phyloP scores from a whole-genome alignment of 441 rosid genomes.

The Gossypium davidsonii region DNA sequence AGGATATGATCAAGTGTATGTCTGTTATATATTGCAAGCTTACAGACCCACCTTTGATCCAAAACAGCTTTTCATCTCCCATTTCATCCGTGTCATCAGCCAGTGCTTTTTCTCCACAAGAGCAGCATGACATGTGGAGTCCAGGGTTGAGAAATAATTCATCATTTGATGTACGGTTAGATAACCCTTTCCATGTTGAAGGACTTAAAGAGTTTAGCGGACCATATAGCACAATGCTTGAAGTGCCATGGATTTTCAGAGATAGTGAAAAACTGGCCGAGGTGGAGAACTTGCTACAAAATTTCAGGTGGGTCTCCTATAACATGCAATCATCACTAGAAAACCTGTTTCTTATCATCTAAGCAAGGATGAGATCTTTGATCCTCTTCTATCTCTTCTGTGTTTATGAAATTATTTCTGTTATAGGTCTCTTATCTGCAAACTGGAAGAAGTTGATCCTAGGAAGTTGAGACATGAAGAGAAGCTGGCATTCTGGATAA shows the following conservation, averaged over 20 bases:
- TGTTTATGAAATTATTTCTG: constrained; percentile 16
- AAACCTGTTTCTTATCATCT: neutral
- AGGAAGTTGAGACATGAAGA: constrained; percentile 70
- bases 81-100: constrained; percentile 67
- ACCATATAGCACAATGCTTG: constrained; percentile 76
- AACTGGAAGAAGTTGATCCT: constrained; percentile 70
- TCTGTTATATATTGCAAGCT: constrained; percentile 81
- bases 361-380: neutral
- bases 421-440: constrained; percentile 66
- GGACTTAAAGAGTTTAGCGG: constrained; percentile 84
- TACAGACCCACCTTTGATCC: constrained; percentile 62
- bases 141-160: constrained; percentile 72
- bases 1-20: constrained; percentile 91
- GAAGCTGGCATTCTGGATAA: constrained; percentile 94
- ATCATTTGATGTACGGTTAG: constrained; percentile 67
- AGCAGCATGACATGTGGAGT: constrained; percentile 74
- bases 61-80: constrained; percentile 64
- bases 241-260: constrained; percentile 72
- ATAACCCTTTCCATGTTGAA: constrained; percentile 78
- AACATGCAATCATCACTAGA: neutral
- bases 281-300: constrained; percentile 64
- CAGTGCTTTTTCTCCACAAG: constrained; percentile 62
- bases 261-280: constrained; percentile 68
- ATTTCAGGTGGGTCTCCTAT: constrained; percentile 57
- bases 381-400: neutral